Base-by-base conservation (phyloP, 345 rosid species). In the Orychophragmus violaceus region DNA sequence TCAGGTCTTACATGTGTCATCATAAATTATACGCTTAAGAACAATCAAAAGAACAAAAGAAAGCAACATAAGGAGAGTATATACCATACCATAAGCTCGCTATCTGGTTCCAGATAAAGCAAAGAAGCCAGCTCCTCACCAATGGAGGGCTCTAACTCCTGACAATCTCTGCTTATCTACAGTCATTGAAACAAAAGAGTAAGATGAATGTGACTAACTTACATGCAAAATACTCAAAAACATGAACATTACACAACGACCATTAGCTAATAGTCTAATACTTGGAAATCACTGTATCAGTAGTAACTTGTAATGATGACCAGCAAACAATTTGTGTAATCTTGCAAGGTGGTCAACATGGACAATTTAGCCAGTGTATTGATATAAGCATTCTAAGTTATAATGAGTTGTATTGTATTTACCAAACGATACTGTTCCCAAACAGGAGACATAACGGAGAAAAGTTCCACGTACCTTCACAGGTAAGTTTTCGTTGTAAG, bases 71-170 rank as follows among this genome's bases (percentile, higher is more conserved):
- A 41, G 48, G 23, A 53, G 39, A 33, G 35, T 66, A 42, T 79
- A 76, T 88, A 94, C 99, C 97, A 76, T 88, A 94, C 99, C 97
- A 94, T 91, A 74, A 94, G 99, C 59, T 94, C 97, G 71, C 96
- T 88, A 71, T 94, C 97, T 23, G 99, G 99, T 78, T 94, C 99
- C 37, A 88, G 81, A 78, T 90, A 88, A 68, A 91, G 97, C 76
- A 94, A 81, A 62, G 89, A 83, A 39, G 95, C 99, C 84, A 94
- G 82, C 81, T 88, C 85, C 84, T 83, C 99, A 29, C 99, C 99
- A 68, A 94, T 28, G 27, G 96, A 88, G 48, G 88, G 84, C 79
- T 94, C 99, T 70, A 94, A 79, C 83, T 91, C 99, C 73, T 88
- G 99, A 77, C 99, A 94, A 64, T 94, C 99, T 84, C 99, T 91